Evolutionary conservation across 495 filamentous ascomycete species (phyloP).

Genomic region (Opeltia flavorubescens): DNA sequence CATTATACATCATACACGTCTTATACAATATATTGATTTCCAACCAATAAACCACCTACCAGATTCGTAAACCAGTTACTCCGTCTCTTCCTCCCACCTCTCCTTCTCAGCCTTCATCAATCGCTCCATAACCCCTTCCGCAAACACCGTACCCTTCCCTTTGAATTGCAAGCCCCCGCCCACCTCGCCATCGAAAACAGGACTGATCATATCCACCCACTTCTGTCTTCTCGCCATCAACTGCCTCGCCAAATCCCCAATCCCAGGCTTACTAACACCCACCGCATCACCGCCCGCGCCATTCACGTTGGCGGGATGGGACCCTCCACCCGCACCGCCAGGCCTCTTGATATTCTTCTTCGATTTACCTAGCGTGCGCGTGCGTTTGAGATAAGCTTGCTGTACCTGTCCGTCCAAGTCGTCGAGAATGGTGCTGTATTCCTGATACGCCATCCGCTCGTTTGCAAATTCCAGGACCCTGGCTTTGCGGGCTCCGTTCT

Average conservation of each 20-base stretch:
- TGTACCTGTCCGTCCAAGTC: constrained; percentile 94
- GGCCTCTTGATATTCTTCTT: constrained; percentile 83
- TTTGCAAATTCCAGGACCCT: constrained; percentile 72
- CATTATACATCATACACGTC: background rate
- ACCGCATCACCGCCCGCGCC: constrained; percentile 40
- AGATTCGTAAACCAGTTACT: no score
- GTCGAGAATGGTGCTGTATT: constrained; percentile 92
- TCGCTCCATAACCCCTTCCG: constrained; percentile 36
- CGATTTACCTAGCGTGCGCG: constrained; percentile 81
- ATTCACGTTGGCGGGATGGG: constrained; percentile 25
- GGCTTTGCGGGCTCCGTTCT: constrained; percentile 82
- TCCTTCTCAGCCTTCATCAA: constrained; percentile 58
- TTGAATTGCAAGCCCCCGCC: constrained; percentile 30
- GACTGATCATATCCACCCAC: constrained; percentile 79
- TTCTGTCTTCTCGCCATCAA: constrained; percentile 77
- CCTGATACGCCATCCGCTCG: constrained; percentile 85
- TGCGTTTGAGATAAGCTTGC: constrained; percentile 87
- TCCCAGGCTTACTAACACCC: constrained; percentile 53
- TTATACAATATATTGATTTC: background rate
- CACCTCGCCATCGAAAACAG: constrained; percentile 66
- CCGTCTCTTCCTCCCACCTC: constrained; percentile 59
- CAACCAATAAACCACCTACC: background rate
- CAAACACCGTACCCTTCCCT: constrained; percentile 42
- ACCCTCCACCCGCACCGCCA: constrained; percentile 41
- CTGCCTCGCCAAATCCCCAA: constrained; percentile 77